Base-by-base conservation (phyloP, 2,329 filamentous ascomycete genomes). In the Zasmidium citrigriseum region DNA sequence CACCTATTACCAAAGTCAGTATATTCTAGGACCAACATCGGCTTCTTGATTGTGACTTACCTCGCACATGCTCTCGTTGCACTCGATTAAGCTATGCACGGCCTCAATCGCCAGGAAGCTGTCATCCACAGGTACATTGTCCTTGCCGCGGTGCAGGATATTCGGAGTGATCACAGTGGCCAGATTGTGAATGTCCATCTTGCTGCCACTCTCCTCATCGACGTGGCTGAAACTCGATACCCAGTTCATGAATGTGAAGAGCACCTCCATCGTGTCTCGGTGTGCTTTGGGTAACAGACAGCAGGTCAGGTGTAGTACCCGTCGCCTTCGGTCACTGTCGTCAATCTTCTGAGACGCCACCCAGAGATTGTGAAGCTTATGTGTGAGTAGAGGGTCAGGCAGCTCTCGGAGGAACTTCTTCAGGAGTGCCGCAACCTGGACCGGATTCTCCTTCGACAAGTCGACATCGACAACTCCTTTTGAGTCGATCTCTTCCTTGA, bases 141-240 rank as follows among this genome's bases (percentile, higher is more conserved):
- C 66, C 59, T 72, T 70, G 34, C 70, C 67, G n/a, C 63, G 50
- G 80, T 85, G 64, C 88, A 90, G 82, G 61, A 99, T 91, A 69
- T 99, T 99, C 0, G 95, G 95, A 4, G 93, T 93, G 75, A 99
- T 97, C 63, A 99, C 95, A 2, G 96, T 98, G 2, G 95, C 91
- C 63, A 99, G 83, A 71, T 99, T 99, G 79, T 96, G 92, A 54
- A 96, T 90, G 73, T 99, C 95, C 95, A 99, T 99, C 82, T 98
- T 97, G 67, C 93, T 97, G 23, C 95, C 95, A 21, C 89, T 90
- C 73, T 99, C 95, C 70, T 99, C 95, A 68, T 99, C 95, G 14
- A 99, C 88, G 71, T 97, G 93, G 62, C 96, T 93, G 80, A 99
- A 99, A 1, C 93, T 96, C 3, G 93, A 92, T 4, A 93, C 91